Percentiles rank a stretch among this genome's conserved stretches.
phyloP scores from a whole-genome alignment of 768 basidiomycete species.

The Clavaria fumosa region DNA sequence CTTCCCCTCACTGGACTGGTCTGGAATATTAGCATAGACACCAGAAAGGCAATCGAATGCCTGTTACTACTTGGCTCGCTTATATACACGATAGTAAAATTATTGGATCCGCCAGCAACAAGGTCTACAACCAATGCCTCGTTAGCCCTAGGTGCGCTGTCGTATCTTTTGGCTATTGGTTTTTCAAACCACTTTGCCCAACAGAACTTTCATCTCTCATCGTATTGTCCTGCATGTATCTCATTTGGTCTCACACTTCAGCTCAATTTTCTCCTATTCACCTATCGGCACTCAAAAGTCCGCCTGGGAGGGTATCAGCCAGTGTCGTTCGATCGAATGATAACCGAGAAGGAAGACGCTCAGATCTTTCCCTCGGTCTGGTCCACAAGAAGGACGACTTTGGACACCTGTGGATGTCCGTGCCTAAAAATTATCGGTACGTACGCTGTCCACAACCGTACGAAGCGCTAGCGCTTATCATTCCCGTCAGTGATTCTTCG shows the following conservation, averaged over 20 bases:
- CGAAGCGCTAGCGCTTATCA: constrained; percentile 5
- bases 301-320: too few species aligned
- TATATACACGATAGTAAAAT: constrained; percentile 35
- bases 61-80: constrained; percentile 50
- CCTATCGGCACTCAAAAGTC: too few species aligned
- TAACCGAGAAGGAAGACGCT: constrained; percentile 30
- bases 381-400: constrained; percentile 32
- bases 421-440: constrained; percentile 75
- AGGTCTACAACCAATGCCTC: constrained; percentile 21
- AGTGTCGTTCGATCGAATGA: constrained; percentile 28
- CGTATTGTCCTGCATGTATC: constrained; percentile 40
- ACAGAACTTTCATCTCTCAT: constrained; percentile 46
- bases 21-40: constrained; percentile 42
- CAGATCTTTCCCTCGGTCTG: constrained; percentile 10
- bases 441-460: constrained; percentile 7
- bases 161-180: constrained; percentile 1
- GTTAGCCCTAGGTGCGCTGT: constrained; percentile 35
- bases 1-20: constrained; percentile 25
- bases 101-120: constrained; percentile 21
- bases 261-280: constrained; percentile 18
- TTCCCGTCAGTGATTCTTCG: constrained; percentile 40
- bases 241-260: constrained; percentile 43
- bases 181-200: constrained; percentile 6
- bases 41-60: constrained; percentile 47
- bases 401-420: constrained; percentile 81